Evolutionary conservation across 495 filamentous ascomycete genomes (phyloP).

Genomic region (Talaromyces wortmannii): DNA sequence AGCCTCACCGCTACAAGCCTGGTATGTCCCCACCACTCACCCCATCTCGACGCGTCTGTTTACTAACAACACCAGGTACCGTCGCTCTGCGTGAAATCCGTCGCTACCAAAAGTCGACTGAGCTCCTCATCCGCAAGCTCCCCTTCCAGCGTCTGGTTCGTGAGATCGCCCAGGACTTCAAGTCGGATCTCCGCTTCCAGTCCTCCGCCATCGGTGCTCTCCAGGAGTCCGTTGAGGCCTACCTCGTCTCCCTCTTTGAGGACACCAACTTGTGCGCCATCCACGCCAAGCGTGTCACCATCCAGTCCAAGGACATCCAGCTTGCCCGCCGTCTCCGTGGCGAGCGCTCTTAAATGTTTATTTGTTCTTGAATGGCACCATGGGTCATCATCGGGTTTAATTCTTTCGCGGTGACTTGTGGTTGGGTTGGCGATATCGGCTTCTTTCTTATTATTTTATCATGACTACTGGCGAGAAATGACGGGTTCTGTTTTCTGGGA

Average conservation of each 20-base stretch:
- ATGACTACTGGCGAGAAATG: slow-evolving; percentile 44
- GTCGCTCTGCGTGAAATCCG: slow-evolving; percentile 99
- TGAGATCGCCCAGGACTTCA: slow-evolving; percentile 99
- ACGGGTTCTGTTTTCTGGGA: slow-evolving; percentile 36
- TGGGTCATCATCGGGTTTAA: slow-evolving; percentile 12
- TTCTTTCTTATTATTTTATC: slow-evolving; percentile 31
- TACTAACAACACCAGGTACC: slow-evolving; percentile 56
- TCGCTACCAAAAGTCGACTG: slow-evolving; percentile 99
- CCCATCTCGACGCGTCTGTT: slow-evolving; percentile 10
- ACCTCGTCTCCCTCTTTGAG: slow-evolving; percentile 99
- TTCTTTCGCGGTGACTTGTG: slow-evolving; percentile 24
- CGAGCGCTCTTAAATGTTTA: slow-evolving; percentile 66
- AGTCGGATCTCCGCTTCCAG: slow-evolving; percentile 99
- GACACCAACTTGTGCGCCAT: slow-evolving; percentile 99
- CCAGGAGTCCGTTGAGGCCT: slow-evolving; percentile 99
- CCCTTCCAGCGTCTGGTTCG: slow-evolving; percentile 99
- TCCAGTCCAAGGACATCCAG: slow-evolving; percentile 95
- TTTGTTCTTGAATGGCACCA: slow-evolving; percentile 4
- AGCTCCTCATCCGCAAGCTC: slow-evolving; percentile 99
- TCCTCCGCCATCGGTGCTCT: slow-evolving; percentile 99
- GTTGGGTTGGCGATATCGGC: slow-evolving; percentile 44
- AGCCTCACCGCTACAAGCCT: slow-evolving; percentile 99
- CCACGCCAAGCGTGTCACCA: slow-evolving; percentile 99
- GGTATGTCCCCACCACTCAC: slow-evolving; percentile 47
- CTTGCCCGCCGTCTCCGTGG: slow-evolving; percentile 94